phyloP scores from a whole-genome alignment of 805 yeast genomes.

The Ogataea pilisensis region DNA sequence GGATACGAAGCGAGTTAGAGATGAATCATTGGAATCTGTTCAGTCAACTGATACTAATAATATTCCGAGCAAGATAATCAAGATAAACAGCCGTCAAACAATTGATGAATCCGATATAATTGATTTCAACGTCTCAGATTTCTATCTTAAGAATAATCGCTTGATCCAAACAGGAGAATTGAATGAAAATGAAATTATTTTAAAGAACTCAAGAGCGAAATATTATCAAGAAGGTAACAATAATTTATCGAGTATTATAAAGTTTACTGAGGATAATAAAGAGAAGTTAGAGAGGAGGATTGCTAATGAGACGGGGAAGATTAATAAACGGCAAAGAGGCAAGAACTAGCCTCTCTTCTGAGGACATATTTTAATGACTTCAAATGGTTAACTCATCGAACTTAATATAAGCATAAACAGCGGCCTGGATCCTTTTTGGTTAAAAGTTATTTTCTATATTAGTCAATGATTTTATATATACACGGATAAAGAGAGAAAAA shows the following conservation, averaged over 20 bases:
- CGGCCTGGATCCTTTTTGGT: too few species aligned
- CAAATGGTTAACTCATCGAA: too few species aligned
- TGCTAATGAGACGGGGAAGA: slow-evolving; percentile 14
- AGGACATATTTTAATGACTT: too few species aligned
- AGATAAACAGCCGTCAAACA: background rate
- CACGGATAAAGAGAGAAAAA: too few species aligned
- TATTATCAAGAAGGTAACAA: slow-evolving; percentile 30
- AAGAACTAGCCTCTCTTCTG: too few species aligned
- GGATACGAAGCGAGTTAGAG: slow-evolving; percentile 5
- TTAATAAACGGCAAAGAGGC: background rate
- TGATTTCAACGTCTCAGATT: slow-evolving; percentile 35
- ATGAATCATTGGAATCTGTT: background rate
- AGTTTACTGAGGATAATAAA: slow-evolving; percentile 27
- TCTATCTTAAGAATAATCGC: slow-evolving; percentile 32
- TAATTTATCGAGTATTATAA: slow-evolving; percentile 29
- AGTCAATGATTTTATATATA: too few species aligned
- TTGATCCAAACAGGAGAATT: slow-evolving; percentile 32
- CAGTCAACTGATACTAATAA: background rate
- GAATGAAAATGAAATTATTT: slow-evolving; percentile 19
- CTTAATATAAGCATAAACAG: too few species aligned
- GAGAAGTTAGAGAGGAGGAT: slow-evolving; percentile 22
- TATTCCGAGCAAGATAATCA: slow-evolving; percentile 1
- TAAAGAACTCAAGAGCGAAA: slow-evolving; percentile 18
- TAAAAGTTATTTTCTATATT: too few species aligned
- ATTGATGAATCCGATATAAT: slow-evolving; percentile 24